phyloP scores from a whole-genome alignment of 2,329 filamentous ascomycete genomes.

The Aschersonia sp. region DNA sequence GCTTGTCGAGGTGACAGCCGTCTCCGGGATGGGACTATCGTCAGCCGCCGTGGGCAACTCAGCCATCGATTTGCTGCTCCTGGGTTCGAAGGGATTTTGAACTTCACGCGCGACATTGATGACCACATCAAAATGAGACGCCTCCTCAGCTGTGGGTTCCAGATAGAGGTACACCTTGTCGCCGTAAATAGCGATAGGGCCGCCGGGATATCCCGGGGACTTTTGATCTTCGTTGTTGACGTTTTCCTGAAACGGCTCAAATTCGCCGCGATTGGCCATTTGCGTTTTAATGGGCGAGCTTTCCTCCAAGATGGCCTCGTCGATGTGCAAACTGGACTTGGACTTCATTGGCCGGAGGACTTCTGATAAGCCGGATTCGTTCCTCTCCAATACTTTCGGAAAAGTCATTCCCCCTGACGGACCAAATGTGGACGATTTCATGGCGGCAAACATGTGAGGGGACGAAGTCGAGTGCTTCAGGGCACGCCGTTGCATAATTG shows the following conservation, averaged over 20 bases:
- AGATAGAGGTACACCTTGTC: constrained; percentile 66
- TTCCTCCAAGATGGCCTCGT: constrained; percentile 36
- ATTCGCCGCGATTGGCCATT: constrained; percentile 40
- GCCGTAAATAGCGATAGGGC: constrained; percentile 68
- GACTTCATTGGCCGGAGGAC: constrained; percentile 38
- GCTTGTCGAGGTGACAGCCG: constrained; percentile 40
- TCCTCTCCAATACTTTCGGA: constrained; percentile 43
- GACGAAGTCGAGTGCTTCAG: constrained; percentile 55
- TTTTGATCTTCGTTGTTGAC: constrained; percentile 67
- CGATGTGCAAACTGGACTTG: constrained; percentile 19
- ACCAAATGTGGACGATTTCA: constrained; percentile 45
- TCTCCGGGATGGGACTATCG: constrained; percentile 34
- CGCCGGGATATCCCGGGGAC: constrained; percentile 68
- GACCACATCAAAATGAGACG: constrained; percentile 64
- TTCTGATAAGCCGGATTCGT: constrained; percentile 45
- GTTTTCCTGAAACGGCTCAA: constrained; percentile 47
- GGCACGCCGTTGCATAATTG: constrained; percentile 46
- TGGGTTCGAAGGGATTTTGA: constrained; percentile 51
- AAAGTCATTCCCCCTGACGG: constrained; percentile 50
- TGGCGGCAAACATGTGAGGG: constrained; percentile 47
- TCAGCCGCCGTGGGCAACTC: constrained; percentile 14
- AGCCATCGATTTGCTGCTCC: constrained; percentile 10
- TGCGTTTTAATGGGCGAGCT: constrained; percentile 45
- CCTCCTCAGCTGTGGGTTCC: constrained; percentile 66
- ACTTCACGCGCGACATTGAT: constrained; percentile 79